Evolutionary conservation across 2,329 filamentous ascomycete species (phyloP).

Genomic region (Nemania serpens): DNA sequence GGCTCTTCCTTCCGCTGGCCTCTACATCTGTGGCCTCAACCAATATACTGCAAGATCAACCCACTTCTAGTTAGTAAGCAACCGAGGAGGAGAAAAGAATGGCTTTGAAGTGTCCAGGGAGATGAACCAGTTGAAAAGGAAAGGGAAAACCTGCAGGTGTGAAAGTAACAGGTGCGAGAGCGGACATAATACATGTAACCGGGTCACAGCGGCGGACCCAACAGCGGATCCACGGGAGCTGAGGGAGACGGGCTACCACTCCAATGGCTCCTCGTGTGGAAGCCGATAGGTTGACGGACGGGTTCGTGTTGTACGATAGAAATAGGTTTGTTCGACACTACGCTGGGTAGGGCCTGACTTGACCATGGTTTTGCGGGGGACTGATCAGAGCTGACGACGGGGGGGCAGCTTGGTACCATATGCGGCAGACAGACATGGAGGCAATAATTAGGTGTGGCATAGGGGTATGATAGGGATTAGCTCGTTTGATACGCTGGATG

Average conservation of each 20-base stretch:
- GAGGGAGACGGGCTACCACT: constrained; percentile 21
- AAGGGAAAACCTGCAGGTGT: constrained; percentile 1
- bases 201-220: constrained; percentile 22
- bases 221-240: constrained; percentile 26
- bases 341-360: constrained; percentile 18
- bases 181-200: constrained; percentile 25
- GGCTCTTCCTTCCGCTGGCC: constrained; percentile 19
- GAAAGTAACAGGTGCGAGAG: constrained; percentile 2
- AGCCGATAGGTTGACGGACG: constrained; percentile 24
- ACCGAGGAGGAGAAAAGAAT: not conserved
- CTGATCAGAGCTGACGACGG: constrained; percentile 24
- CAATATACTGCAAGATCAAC: constrained; percentile 18
- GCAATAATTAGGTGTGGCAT: constrained; percentile 5
- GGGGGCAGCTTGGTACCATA: constrained; percentile 21
- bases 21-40: constrained; percentile 17
- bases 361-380: constrained; percentile 29
- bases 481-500: not conserved
- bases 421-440: constrained; percentile 19
- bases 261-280: constrained; percentile 16
- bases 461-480: not conserved
- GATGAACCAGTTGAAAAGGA: constrained; percentile 1
- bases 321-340: constrained; percentile 21
- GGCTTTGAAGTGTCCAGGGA: not conserved
- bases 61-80: constrained; percentile 15
- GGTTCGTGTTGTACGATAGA: constrained; percentile 21